Conservation (phyloP, 108 stramenopile species). For the Cylindrotheca fusiformis region DNA sequence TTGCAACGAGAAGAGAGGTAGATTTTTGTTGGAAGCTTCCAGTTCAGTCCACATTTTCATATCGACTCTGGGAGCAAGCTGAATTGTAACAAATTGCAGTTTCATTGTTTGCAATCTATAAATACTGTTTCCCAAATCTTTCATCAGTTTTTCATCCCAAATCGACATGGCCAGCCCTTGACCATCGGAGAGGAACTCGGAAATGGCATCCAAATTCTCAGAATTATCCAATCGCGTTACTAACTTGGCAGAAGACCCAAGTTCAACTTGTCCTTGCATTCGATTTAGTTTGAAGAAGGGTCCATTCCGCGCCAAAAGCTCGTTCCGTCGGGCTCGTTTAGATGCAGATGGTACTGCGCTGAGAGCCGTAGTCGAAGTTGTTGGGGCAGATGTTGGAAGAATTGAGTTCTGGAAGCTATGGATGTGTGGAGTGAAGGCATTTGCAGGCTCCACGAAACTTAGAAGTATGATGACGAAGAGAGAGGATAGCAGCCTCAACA, state of each 20-base stretch:
- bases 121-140: constrained; percentile 42
- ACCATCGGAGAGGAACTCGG: constrained; percentile 60
- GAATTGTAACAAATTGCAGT: constrained; percentile 77
- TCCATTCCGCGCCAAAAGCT: constrained; percentile 59
- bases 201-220: constrained; percentile 29
- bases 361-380: too few relatives aligned
- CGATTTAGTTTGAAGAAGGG: constrained; percentile 69
- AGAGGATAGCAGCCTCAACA: too few relatives aligned
- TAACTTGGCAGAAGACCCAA: constrained; percentile 64
- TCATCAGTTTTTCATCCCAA: constrained; percentile 67
- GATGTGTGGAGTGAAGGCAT: neutral
- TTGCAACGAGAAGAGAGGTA: constrained; percentile 57
- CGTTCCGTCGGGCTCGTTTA: constrained; percentile 42
- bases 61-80: constrained; percentile 70
- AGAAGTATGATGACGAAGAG: too few relatives aligned
- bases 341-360: neutral
- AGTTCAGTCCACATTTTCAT: constrained; percentile 63
- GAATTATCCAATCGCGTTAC: constrained; percentile 36
- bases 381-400: too few relatives aligned
- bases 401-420: neutral
- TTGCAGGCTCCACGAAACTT: neutral
- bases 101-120: constrained; percentile 75
- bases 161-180: constrained; percentile 61
- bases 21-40: constrained; percentile 4
- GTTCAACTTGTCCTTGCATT: constrained; percentile 53